Evolutionary conservation across 805 yeast genomes (phyloP), one percentile per base, ranked within the genome.

Genomic region (Zygosaccharomyces bailii): DNA sequence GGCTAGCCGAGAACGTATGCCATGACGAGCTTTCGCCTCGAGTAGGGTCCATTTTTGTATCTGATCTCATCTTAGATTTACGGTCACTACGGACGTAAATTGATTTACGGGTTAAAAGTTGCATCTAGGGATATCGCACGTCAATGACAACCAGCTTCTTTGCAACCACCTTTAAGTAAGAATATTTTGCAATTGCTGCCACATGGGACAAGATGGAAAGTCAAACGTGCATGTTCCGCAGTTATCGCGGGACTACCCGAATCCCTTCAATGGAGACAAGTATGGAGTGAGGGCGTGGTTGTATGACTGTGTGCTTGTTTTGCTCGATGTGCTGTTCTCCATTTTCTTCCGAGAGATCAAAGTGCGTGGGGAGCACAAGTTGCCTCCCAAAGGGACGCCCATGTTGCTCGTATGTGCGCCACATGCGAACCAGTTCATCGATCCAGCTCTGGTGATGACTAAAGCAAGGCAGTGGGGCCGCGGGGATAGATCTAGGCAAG

Each of bases 341-440:
- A 69, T 68, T 5, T 85, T 85, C 65, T 85, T 85, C 66, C 67
- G 91, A 46, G 91, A 85, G 57, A 81, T 84, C 35, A 70, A 85
- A 43, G 78, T 86, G 1, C 70, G 89, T 42, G 91, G 91, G 9
- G 83, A 57, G 20, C 60, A 58, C 32, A 57, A 61, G 34, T 46
- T 61, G 11, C 68, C 65, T 2, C 52, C 55, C 4, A 46, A 47
- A 3, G 65, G 65, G 11, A 55, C 56, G 14, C 84, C 90, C 0
- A 78, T 83, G n/a, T 81, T 84, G 44, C 77, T 83, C 55, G 90
- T 84, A 29, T 87, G 83, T 33, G 90, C 90, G 2, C 91, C 91
- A 1, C 90, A 84, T 64, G 88, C 88, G 5, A 88, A 88, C 65
- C 96, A 89, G 67, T 90, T 90, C 60, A 88, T 90, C 25, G 84